Evolutionary conservation across 2,329 filamentous ascomycete species (phyloP), one percentile per base, ranked within the genome.

Genomic region (Fusarium redolens): DNA sequence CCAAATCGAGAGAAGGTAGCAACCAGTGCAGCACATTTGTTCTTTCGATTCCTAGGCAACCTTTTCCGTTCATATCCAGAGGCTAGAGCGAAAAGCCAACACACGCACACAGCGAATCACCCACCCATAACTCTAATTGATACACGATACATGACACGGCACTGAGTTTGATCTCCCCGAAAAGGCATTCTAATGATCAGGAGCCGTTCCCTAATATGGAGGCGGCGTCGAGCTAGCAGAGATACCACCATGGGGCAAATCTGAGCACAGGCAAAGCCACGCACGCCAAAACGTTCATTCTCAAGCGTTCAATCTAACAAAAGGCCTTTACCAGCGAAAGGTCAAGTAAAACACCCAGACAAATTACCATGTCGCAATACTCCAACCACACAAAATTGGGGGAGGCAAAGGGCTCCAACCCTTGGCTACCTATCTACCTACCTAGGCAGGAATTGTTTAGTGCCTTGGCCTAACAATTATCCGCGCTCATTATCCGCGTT

Each of bases 191-290:
- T 67, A 31, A 33, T 52, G 20, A 28, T 41, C 43, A 74, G 70
- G 64, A 66, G 55, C 58, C 61, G 54, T 62, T 75, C 43, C 65
- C 58, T 51, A 59, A 74, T 71, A 69, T 73, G 74, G 74, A 69
- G 72, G 59, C 66, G 67, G 72, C 60, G 71, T 66, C 43, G 44
- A 61, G 65, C 73, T 75, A 77, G 62, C 65, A 66, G 47, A 68
- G 57, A 51, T 59, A 66, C 43, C 58, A 51, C 33, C 59, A 60
- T 66, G 61, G 65, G 59, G 61, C 55, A 54, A 65, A 64, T 60
- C 64, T 60, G 59, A 64, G 52, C 61, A 66, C 54, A 67, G 54
- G 52, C 52, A 56, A 68, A 69, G 45, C 65, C 58, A 73, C 68
- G 54, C 33, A 68, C 58, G 61, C 72, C 63, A 73, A 71, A 73